Conservation (phyloP, 1,284 basidiomycete genomes). For the Apiotrichum porosum region DNA sequence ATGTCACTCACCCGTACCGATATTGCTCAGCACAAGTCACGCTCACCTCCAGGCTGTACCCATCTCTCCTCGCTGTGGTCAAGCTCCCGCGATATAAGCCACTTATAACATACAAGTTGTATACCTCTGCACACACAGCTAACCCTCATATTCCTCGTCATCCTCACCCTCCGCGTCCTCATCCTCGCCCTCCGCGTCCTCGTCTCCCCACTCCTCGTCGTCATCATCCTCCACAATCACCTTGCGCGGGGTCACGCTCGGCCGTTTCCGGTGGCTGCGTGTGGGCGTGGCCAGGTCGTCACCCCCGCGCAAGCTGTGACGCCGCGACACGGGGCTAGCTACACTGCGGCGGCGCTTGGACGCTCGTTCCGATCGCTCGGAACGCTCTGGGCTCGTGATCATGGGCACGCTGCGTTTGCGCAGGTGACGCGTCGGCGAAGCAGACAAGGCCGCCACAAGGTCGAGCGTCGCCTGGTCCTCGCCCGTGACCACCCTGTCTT, state of each 20-base stretch:
- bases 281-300: not conserved
- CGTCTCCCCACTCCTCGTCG: not conserved
- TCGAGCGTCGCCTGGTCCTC: constrained; percentile 38
- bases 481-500: constrained; percentile 19
- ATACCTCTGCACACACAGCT: no score
- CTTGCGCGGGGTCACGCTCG: not conserved
- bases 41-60: no score
- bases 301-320: not conserved
- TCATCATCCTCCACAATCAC: constrained; percentile 6
- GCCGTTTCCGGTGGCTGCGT: not conserved
- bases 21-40: no score
- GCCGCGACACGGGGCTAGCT: not conserved
- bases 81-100: no score
- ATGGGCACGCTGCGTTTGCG: constrained; percentile 20
- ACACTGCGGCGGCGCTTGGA: constrained; percentile 6
- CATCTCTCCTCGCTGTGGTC: no score
- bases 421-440: constrained; percentile 25
- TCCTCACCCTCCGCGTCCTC: constrained; percentile 10
- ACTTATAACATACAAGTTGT: no score
- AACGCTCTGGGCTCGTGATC: constrained; percentile 3
- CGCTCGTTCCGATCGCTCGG: not conserved
- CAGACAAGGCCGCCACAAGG: constrained; percentile 31
- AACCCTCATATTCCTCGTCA: no score
- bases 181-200: constrained; percentile 1
- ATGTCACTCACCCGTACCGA: no score